These are phyloP conservation scores for Fragaria iinumae DNA, from an alignment of 306 rosid species.

Conservation along the genomic window DNA sequence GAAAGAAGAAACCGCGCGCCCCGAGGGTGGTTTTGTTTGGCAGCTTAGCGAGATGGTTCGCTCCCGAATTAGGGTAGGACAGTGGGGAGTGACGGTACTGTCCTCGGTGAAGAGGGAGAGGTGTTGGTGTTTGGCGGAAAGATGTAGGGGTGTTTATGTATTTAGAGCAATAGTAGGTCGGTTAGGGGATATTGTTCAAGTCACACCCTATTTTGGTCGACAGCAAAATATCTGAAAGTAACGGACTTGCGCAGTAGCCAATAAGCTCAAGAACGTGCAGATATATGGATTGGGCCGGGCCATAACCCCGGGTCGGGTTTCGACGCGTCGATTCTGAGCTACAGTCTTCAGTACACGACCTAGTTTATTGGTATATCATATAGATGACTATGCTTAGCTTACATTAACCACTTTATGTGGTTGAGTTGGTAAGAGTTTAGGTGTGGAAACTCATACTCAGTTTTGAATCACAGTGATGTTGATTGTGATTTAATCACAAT, in stretches of 20 bases:
- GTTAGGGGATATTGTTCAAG: neutral
- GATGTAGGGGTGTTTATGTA: neutral
- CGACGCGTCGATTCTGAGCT: too few species aligned
- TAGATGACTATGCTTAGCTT: too few species aligned
- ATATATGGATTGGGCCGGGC: too few species aligned
- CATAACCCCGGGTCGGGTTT: too few species aligned
- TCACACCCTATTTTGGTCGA: neutral
- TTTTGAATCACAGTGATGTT: too few species aligned
- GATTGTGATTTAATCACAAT: too few species aligned
- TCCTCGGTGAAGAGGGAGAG: neutral
- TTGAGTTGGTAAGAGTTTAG: too few species aligned
- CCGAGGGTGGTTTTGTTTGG: neutral
- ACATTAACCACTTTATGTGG: too few species aligned
- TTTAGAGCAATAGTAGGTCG: neutral
- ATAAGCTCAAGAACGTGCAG: too few species aligned
- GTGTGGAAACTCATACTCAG: too few species aligned
- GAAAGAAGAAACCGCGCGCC: neutral
- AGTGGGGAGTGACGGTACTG: neutral
- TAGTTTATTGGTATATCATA: too few species aligned
- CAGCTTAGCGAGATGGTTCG: neutral
- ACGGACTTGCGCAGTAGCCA: neutral
- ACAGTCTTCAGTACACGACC: too few species aligned
- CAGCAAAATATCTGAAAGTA: neutral
- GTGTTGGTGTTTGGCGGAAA: neutral
- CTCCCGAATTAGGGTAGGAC: constrained; percentile 23